Percentiles rank a stretch among this genome's conserved stretches.
phyloP scores from a whole-genome alignment of 768 basidiomycete genomes.

The Russula virescens region DNA sequence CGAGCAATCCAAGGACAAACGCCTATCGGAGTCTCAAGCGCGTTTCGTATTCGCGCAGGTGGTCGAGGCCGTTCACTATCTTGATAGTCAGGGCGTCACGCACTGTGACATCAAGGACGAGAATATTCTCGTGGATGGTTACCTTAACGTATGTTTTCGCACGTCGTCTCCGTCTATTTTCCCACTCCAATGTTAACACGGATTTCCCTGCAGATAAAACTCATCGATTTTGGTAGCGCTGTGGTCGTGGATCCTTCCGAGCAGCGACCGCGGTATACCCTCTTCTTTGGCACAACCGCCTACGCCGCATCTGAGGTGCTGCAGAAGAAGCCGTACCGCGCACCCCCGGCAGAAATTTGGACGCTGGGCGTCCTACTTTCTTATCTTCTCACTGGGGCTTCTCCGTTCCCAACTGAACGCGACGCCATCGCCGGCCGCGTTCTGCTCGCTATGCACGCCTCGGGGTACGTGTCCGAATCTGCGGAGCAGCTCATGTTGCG shows the following conservation, averaged over 20 bases:
- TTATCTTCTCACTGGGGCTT: conserved; percentile 86
- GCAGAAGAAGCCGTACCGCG: conserved; percentile 80
- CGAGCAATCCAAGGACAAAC: conserved; percentile 76
- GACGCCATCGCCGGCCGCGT: conserved; percentile 69
- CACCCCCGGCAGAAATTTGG: conserved; percentile 95
- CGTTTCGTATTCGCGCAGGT: conserved; percentile 83
- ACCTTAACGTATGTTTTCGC: conserved; percentile 50
- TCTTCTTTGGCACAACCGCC: conserved; percentile 91
- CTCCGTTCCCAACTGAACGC: conserved; percentile 86
- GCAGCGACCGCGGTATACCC: conserved; percentile 60
- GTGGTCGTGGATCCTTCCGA: conserved; percentile 60
- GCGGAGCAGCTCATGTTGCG: conserved; percentile 61
- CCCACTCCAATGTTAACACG: conserved; percentile 18
- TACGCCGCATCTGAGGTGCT: conserved; percentile 96
- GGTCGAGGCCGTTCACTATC: conserved; percentile 76
- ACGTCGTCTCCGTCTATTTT: background rate
- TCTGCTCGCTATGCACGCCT: conserved; percentile 34
- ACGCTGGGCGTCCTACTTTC: conserved; percentile 92
- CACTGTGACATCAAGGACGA: conserved; percentile 98
- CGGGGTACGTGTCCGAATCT: conserved; percentile 25
- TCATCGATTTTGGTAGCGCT: conserved; percentile 94
- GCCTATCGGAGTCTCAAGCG: conserved; percentile 72
- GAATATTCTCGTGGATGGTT: conserved; percentile 75
- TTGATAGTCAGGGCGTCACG: conserved; percentile 77
- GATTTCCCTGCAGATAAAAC: conserved; percentile 60